A percentile compares a stretch with the other conserved stretches of the same genome.
Conservation (phyloP, 495 filamentous ascomycete species). For the Venustampulla echinocandica region DNA sequence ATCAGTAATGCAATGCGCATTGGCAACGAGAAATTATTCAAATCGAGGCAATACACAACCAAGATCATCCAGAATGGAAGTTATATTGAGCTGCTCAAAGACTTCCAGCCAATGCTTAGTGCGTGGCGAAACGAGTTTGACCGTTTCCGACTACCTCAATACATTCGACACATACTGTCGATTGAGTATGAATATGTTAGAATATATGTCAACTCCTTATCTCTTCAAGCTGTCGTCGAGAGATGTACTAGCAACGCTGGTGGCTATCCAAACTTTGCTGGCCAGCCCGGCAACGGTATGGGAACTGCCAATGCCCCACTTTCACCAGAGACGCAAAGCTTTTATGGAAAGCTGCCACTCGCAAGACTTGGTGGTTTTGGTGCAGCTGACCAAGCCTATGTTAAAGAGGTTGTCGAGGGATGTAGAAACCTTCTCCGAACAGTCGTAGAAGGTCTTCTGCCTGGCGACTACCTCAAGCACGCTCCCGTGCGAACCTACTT, state of each 20-base stretch:
- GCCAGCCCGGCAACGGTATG: constrained; percentile 1
- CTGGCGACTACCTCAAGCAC: constrained; percentile 78
- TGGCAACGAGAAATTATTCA: constrained; percentile 77
- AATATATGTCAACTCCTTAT: constrained; percentile 88
- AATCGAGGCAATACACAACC: constrained; percentile 72
- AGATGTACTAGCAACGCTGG: constrained; percentile 70
- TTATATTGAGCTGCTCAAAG: constrained; percentile 70
- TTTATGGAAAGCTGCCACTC: constrained; percentile 45
- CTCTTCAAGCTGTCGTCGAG: constrained; percentile 89
- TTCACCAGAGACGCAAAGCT: constrained; percentile 50
- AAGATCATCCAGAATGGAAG: constrained; percentile 76
- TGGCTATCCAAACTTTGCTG: constrained; percentile 30
- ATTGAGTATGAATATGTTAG: constrained; percentile 89
- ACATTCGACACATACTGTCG: constrained; percentile 72
- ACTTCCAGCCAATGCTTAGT: constrained; percentile 66
- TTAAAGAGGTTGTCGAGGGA: constrained; percentile 80
- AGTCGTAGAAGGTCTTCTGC: constrained; percentile 76
- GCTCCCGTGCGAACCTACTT: constrained; percentile 91
- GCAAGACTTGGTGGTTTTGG: constrained; percentile 47
- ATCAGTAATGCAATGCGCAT: constrained; percentile 84
- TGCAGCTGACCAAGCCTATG: constrained; percentile 63
- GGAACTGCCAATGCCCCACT: constrained; percentile 18
- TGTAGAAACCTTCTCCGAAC: constrained; percentile 73
- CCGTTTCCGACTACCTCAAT: constrained; percentile 55
- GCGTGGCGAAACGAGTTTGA: constrained; percentile 73